Base-by-base conservation (phyloP, 2,329 filamentous ascomycete species). In the Alternaria postmessia region DNA sequence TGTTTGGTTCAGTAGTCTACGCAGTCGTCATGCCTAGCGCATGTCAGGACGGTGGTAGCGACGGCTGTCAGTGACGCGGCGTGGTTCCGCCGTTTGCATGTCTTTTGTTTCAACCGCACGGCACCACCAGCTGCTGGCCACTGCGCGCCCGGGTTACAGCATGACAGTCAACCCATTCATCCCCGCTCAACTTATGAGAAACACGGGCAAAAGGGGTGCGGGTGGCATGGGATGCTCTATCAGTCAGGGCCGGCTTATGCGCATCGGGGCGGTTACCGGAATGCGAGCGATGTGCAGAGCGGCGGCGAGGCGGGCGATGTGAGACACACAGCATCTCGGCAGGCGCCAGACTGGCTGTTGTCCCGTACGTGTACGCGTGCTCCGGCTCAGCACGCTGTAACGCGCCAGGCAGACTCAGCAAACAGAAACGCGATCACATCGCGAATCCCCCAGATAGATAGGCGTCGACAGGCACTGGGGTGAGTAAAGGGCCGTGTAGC, bases 91-190 rank as follows among this genome's bases (percentile, higher is more conserved):
- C 53, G 63, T 66, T 65, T 62, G 51, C 54, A 52, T 38, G 62
- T 59, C 55, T 61, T 36, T 61, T 58, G 67, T 69, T 67, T 67
- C 63, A 61, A 65, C 47, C 26, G 46, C 49, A 32, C 14, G 46
- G 42, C 7, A 36, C 22, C 39, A 51, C 44, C 59, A 62, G 55
- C 24, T 36, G 30, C 54, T 53, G 57, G 58, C 51, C 51, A 55
- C 48, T 62, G 61, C 61, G 48, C 54, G 28, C 36, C 42, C 36
- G 46, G 57, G 41, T 30, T 28, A n/a, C 26, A 42, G 55, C 58
- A 56, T 57, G 60, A 41, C 43, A 51, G 51, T 39, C 22, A 36
- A 51, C 49, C 30, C 43, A 53, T 53, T 48, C 53, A 47, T 57
- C 20, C 41, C 57, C 53, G 26, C 20, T 30, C 20, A 49, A 22